Evolutionary conservation across 2,329 filamentous ascomycete species (phyloP), one percentile per base, ranked within the genome.

Genomic region (Macrophomina tecta): DNA sequence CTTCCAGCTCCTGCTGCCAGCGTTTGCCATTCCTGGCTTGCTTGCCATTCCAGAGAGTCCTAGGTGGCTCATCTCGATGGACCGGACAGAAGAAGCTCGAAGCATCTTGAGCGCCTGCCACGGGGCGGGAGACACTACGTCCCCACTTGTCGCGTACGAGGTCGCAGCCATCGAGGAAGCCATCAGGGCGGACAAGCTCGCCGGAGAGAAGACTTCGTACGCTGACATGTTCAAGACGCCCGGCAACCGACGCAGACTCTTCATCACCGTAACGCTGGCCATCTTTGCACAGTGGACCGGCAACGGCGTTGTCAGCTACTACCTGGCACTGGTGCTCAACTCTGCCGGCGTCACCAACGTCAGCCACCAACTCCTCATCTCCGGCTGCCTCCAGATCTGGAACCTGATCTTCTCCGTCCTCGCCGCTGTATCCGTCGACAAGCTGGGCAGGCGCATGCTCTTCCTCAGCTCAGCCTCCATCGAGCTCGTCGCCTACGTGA

Each of bases 261-360:
- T 86, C 61, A 86, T 88, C 65, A 76, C 84, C 18, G 73, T 86
- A 61, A 79, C 81, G 16, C 78, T 85, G 5, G 85, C 85, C 68
- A 77, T 87, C 69, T 87, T 87, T 77, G 83, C 83, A 5, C 86
- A 88, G 68, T 87, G 84, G 84, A 84, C 81, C 61, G 86, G 85
- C 38, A 87, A 86, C 69, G 82, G 81, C 46, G 72, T 85, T 9
- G 79, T 83, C 45, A 81, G 78, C 1, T 84, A 79, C 72, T 79
- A 78, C 69, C 70, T 79, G 42, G 72, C 72, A 38, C 52, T 74
- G 32, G 74, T 79, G 36, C 68, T 79, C 55, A 69, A 76, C 34
- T 60, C 69, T 18, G 73, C 77, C 36, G 78, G 78, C 38, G 74
- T 79, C 68, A 78, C 72, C 30, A 70, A 75, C 64, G 65, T 70